Base-by-base conservation (phyloP, 768 basidiomycete species). In the Russula sp. region DNA sequence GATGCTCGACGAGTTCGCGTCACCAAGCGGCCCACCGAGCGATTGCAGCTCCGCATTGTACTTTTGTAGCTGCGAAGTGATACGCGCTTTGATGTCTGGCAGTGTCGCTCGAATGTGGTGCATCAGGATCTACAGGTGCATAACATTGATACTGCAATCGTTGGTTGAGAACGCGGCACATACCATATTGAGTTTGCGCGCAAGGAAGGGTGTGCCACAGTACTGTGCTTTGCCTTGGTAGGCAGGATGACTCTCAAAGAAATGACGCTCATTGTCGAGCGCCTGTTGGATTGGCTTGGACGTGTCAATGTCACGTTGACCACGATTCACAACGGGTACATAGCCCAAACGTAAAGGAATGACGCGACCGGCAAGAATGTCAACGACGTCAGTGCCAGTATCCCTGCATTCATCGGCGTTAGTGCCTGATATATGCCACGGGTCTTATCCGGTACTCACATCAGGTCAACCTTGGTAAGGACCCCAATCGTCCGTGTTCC, bases 401-500 rank as follows among this genome's bases (percentile, higher is more conserved):
- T 99, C 96, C 93, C 93, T 96, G 64, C n/a, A 61, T 63, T 40
- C 40, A n/a, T 26, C 42, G n/a, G 51, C n/a, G 66, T 64, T 57
- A 68, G 44, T 59, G 32, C 51, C 8, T 32, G 10, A 38, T 24
- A 20, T 24, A 16, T 32, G n/a, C 32, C 32, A 72, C 59, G 61
- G 8, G 62, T 46, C 22, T 7, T 34, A 24, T 54, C 51, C 63
- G 57, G 4, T 48, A 57, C 91, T 70, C 70, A 95, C 97, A 99
- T 99, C 68, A 99, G 80, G 76, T 99, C 97, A 57, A 98, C 90
- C 77, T 99, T 99, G 16, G 97, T 99, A 71, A 98, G 78, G 22
- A 99, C 97, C 82, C 97, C 97, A 69, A 99, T 98, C 24, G 97
- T 99, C 72, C 96, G 83, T 48, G 88, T 89, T 34, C 97, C 97